phyloP scores from a whole-genome alignment of 768 basidiomycete species.

The Suillus sp. region DNA sequence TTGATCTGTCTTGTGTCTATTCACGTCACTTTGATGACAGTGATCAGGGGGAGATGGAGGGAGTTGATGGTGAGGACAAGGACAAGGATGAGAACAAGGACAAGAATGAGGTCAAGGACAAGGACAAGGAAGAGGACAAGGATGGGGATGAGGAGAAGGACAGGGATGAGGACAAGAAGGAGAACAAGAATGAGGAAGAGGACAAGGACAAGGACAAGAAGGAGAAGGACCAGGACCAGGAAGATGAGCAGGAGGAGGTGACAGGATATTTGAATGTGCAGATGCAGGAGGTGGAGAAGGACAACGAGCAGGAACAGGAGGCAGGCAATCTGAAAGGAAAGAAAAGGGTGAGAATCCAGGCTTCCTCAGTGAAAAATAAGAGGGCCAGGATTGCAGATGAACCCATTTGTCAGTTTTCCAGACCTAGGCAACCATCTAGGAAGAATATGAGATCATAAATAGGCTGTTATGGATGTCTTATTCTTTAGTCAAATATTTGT shows the following conservation, averaged over 20 bases:
- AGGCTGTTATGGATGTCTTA: background rate
- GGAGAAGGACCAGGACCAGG: background rate
- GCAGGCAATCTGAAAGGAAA: background rate
- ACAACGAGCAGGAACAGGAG: background rate
- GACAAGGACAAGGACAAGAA: background rate
- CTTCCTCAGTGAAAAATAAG: background rate
- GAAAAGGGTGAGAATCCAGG: background rate
- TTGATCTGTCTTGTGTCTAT: background rate
- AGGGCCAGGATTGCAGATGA: background rate
- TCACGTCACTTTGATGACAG: background rate
- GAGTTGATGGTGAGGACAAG: background rate
- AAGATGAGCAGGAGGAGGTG: background rate
- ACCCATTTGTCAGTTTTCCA: background rate
- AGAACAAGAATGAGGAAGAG: background rate
- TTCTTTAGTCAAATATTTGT: slow-evolving; percentile 1
- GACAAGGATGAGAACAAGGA: background rate
- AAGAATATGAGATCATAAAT: background rate
- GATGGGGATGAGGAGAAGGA: background rate
- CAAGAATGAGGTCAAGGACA: background rate
- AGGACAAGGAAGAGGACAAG: background rate
- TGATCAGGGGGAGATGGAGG: background rate
- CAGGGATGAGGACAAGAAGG: background rate
- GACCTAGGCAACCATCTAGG: background rate
- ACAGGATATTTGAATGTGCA: background rate
- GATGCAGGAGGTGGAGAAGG: background rate